Conservation (phyloP, 805 yeast species). For the Wickerhamiella spandovensis region DNA sequence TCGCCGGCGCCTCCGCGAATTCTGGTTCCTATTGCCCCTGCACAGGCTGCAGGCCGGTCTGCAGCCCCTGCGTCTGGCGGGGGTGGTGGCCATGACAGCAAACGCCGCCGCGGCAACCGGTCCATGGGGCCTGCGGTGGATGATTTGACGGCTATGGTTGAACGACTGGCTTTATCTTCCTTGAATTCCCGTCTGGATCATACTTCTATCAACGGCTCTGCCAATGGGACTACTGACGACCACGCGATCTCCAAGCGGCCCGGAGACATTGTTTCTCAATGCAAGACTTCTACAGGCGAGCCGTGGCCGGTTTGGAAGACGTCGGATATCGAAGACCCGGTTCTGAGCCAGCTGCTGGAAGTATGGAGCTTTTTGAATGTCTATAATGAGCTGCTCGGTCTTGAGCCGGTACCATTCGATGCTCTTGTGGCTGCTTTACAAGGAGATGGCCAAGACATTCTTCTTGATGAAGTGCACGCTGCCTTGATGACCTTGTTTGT, state of each 20-base stretch:
- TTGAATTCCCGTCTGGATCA: background rate
- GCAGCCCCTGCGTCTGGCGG: background rate
- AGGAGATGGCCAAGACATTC: constrained; percentile 32
- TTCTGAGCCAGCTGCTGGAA: constrained; percentile 33
- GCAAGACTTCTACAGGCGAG: background rate
- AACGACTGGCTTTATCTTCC: background rate
- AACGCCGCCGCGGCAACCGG: background rate
- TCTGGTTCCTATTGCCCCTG: background rate
- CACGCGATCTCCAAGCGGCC: background rate
- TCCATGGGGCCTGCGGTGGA: background rate
- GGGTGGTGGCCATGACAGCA: background rate
- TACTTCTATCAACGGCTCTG: background rate
- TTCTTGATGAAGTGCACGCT: constrained; percentile 58
- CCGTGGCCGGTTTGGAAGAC: constrained; percentile 17
- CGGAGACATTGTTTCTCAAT: background rate
- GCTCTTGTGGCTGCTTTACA: constrained; percentile 51
- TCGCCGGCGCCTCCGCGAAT: background rate
- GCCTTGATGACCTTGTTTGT: constrained; percentile 46
- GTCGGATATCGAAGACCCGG: constrained; percentile 2
- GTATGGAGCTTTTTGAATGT: constrained; percentile 65
- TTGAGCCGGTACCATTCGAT: constrained; percentile 72
- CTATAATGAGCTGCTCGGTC: constrained; percentile 45
- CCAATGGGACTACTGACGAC: background rate
- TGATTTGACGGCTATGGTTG: background rate
- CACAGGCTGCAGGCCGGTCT: background rate